Evolutionary conservation across 1,284 basidiomycete genomes (phyloP).

Genomic region (Cryptococcus sp.): DNA sequence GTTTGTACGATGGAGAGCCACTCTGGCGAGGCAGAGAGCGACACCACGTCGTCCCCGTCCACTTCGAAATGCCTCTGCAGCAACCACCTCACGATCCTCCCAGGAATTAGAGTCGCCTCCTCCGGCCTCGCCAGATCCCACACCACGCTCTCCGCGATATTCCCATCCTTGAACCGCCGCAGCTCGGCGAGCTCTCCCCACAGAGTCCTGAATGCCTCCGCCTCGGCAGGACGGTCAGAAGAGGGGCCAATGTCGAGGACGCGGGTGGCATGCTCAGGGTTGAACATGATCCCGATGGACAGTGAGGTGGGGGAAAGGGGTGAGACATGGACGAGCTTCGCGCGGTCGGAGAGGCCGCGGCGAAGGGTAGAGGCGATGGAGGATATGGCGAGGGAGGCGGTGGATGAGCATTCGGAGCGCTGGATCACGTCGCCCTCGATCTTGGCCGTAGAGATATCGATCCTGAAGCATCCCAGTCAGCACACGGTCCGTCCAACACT

Average conservation of each 20-base stretch:
- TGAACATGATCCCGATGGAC: conserved; percentile 70
- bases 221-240: conserved; percentile 58
- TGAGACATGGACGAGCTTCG: conserved; percentile 58
- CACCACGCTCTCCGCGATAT: conserved; percentile 88
- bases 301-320: conserved; percentile 49
- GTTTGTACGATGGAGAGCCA: conserved; percentile 59
- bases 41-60: conserved; percentile 53
- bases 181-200: conserved; percentile 94
- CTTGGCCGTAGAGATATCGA: conserved; percentile 59
- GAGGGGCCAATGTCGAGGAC: conserved; percentile 86
- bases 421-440: conserved; percentile 4
- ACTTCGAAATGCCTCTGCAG: conserved; percentile 72
- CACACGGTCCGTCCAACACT: too few species aligned
- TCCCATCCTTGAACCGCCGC: conserved; percentile 94
- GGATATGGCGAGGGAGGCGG: conserved; percentile 58
- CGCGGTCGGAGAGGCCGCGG: conserved; percentile 67
- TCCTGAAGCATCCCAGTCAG: conserved; percentile 49
- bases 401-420: conserved; percentile 59
- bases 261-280: conserved; percentile 67
- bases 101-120: conserved; percentile 74
- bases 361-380: conserved; percentile 60
- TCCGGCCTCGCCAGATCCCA: conserved; percentile 65
- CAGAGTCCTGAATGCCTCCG: conserved; percentile 68
- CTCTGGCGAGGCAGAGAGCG: conserved; percentile 61
- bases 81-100: conserved; percentile 69